Base-by-base conservation (phyloP, 2,329 filamentous ascomycete genomes). In the Xylaria sp. region DNA sequence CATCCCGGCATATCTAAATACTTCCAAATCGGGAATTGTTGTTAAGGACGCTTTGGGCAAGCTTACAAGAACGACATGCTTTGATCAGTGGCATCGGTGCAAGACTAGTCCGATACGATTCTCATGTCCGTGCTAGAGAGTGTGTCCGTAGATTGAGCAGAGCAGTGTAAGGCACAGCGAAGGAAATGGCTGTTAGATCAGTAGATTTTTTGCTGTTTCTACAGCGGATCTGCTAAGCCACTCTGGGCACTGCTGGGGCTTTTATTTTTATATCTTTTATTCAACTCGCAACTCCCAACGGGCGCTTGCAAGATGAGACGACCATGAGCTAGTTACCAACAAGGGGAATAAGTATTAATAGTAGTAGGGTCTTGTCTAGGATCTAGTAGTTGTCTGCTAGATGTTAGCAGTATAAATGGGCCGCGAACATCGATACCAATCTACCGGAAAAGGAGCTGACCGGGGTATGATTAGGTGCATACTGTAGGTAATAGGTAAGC, bases 261-360 rank as follows among this genome's bases (percentile, higher is more conserved):
- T 40, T 21, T 11, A 9, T 37, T 37, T 9, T 31, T 31, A 4
- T 31, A 31, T n/a, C n/a, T n/a, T n/a, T n/a, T n/a, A n/a, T n/a
- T n/a, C n/a, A n/a, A n/a, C n/a, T n/a, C n/a, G n/a, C n/a, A n/a
- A n/a, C n/a, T n/a, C n/a, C 35, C 17, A 31, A 14, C 17, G 11
- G 47, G 15, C 42, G 19, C 38, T 57, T 57, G 28, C 28, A 46
- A 38, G 21, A 43, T 57, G 58, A 55, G 55, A 55, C 54, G 21
- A 28, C n/a, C 15, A 19, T 43, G 28, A 51, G 55, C 40, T 37
- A 35, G 28, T 17, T 52, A 58, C 46, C 33, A 42, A 31, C 28
- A 54, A 49, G 23, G 45, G 54, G 14, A 17, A 37, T 43, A 19
- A 23, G 50, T n/a, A 31, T 28, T 28, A 37, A 25, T 12, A 49